These are phyloP conservation scores for Cryptococcus deneoformans DNA, from an alignment of 1,284 basidiomycete genomes.

Conservation along the genomic window DNA sequence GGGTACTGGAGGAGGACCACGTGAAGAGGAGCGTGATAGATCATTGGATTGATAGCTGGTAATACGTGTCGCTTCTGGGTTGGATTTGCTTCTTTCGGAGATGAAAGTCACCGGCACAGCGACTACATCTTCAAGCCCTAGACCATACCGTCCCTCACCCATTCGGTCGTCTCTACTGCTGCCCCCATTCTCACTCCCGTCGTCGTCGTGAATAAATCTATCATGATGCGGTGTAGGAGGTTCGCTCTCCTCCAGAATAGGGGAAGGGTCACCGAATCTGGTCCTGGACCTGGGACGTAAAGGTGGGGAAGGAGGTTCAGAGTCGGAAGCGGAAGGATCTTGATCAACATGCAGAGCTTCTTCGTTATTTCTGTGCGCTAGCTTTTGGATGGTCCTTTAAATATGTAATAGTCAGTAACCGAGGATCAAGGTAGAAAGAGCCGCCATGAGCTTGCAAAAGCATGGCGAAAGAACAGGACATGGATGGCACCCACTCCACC, in stretches of 20 bases:
- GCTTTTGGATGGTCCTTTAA: slow-evolving; percentile 73
- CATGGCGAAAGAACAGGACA: not conserved
- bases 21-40: not conserved
- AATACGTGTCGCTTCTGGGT: not conserved
- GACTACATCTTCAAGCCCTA: no score
- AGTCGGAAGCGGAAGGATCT: not conserved
- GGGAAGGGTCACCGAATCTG: slow-evolving; percentile 1
- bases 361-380: slow-evolving; percentile 74
- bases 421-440: not conserved
- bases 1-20: not conserved
- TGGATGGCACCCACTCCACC: not conserved
- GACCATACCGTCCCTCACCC: not conserved
- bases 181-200: not conserved
- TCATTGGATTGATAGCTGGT: not conserved
- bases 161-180: not conserved
- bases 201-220: not conserved
- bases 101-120: slow-evolving; percentile 12
- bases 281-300: no score
- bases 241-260: slow-evolving; percentile 11
- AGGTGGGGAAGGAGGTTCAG: not conserved
- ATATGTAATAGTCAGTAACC: not conserved
- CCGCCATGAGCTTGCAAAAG: no score
- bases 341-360: slow-evolving; percentile 9
- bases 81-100: not conserved
- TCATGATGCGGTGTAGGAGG: not conserved